phyloP scores from a whole-genome alignment of 805 yeast genomes.

The Lipomyces sp. region DNA sequence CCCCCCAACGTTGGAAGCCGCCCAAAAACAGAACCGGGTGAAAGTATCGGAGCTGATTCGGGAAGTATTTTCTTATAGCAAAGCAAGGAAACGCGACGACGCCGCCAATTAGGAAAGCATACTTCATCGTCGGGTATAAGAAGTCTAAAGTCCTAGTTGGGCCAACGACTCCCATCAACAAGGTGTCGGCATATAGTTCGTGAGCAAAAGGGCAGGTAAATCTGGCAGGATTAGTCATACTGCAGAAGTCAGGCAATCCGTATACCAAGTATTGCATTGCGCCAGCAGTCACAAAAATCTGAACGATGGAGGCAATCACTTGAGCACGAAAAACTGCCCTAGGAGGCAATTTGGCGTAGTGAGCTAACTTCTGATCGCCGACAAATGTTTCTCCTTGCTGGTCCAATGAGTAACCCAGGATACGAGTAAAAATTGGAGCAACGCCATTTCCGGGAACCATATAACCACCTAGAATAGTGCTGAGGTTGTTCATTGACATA shows the following conservation, averaged over 20 bases:
- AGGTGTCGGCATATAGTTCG: slow-evolving; percentile 59
- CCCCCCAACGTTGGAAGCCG: slow-evolving; percentile 17
- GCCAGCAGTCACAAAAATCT: slow-evolving; percentile 50
- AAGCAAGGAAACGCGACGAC: slow-evolving; percentile 51
- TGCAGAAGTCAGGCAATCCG: slow-evolving; percentile 50
- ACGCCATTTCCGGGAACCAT: slow-evolving; percentile 64
- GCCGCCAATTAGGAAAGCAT: slow-evolving; percentile 64
- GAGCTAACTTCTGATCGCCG: slow-evolving; percentile 64
- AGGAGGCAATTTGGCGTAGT: slow-evolving; percentile 68
- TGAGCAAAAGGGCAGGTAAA: slow-evolving; percentile 56
- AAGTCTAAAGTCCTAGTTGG: slow-evolving; percentile 62
- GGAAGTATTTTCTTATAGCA: slow-evolving; percentile 29
- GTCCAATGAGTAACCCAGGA: slow-evolving; percentile 60
- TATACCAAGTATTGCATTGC: slow-evolving; percentile 42
- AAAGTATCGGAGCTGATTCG: slow-evolving; percentile 48
- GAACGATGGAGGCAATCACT: slow-evolving; percentile 51
- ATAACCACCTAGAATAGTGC: slow-evolving; percentile 67
- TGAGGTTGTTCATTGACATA: slow-evolving; percentile 64
- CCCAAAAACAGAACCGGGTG: slow-evolving; percentile 70
- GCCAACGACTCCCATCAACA: slow-evolving; percentile 68
- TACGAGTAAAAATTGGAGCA: slow-evolving; percentile 65
- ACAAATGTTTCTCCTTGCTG: slow-evolving; percentile 59
- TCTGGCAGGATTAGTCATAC: slow-evolving; percentile 49
- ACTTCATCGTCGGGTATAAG: slow-evolving; percentile 58
- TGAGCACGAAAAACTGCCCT: slow-evolving; percentile 60